These are phyloP conservation scores for Scenedesmus sp. DNA, from an alignment of 163 green algal genomes.

Conservation along the genomic window DNA sequence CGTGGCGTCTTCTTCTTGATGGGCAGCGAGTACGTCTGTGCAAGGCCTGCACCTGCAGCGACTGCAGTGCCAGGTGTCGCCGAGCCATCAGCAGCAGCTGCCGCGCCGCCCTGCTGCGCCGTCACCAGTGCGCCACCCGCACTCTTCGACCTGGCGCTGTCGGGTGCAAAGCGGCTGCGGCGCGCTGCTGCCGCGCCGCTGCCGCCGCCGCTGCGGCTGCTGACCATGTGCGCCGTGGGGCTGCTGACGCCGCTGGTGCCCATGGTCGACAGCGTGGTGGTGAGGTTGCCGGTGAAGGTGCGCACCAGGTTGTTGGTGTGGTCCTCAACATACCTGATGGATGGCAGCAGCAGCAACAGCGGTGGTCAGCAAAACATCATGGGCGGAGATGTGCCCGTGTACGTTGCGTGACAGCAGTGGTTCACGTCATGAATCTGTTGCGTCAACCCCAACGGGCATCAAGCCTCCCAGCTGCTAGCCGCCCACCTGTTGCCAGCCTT, in stretches of 20 bases:
- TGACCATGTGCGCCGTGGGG: neutral
- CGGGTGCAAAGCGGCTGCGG: neutral
- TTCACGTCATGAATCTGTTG: no score
- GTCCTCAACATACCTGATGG: constrained; percentile 43
- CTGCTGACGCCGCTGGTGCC: neutral
- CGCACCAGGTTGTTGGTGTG: constrained; percentile 51
- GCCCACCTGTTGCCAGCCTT: neutral
- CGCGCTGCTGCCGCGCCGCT: neutral
- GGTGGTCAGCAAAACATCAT: neutral
- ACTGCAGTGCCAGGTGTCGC: neutral
- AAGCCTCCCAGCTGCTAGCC: no score
- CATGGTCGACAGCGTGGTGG: constrained; percentile 29
- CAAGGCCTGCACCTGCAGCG: neutral
- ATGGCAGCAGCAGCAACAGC: neutral
- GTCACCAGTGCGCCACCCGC: neutral
- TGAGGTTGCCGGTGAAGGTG: constrained; percentile 56
- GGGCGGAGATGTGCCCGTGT: neutral
- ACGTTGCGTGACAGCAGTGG: neutral
- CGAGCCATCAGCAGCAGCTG: neutral
- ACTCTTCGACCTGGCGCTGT: neutral
- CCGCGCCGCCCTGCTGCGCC: constrained; percentile 7
- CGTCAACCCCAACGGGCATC: no score
- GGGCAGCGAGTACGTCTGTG: constrained; percentile 17
- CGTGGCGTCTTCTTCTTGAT: constrained; percentile 10
- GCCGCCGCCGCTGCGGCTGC: constrained; percentile 20